A percentile compares a stretch with the other conserved stretches of the same genome.
Conservation (phyloP, 2,329 filamentous ascomycete genomes). For the Sporothrix humicola region DNA sequence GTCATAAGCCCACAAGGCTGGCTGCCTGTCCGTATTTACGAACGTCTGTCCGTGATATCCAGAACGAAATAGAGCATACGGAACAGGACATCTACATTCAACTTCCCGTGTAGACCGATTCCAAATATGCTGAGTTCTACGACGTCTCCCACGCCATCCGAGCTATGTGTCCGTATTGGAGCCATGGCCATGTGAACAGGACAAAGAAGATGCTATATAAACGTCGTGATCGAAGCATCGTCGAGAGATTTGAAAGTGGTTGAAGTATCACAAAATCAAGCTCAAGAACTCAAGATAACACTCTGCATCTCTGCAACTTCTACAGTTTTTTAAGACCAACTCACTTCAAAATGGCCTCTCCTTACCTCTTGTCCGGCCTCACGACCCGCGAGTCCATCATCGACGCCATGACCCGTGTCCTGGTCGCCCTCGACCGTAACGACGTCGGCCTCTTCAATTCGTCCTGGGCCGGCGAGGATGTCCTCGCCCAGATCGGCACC, state of each 20-base stretch:
- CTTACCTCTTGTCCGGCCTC: slow-evolving; percentile 4
- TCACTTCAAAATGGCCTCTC: not conserved
- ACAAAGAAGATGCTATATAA: not conserved
- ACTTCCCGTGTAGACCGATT: not conserved
- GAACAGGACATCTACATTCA: too few species aligned
- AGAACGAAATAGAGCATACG: too few species aligned
- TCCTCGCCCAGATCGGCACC: not conserved
- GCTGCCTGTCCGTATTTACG: too few species aligned
- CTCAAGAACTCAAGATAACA: too few species aligned
- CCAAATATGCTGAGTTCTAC: not conserved
- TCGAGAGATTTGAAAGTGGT: not conserved
- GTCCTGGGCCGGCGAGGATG: slow-evolving; percentile 15
- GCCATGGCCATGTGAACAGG: not conserved
- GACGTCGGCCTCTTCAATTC: slow-evolving; percentile 17
- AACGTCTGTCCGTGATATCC: too few species aligned
- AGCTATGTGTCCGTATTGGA: not conserved
- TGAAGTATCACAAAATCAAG: not conserved
- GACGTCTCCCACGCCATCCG: not conserved
- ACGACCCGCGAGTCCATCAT: slow-evolving; percentile 16
- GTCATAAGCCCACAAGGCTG: too few species aligned
- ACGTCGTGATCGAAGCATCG: not conserved
- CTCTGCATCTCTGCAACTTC: not conserved
- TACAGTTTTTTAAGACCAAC: not conserved
- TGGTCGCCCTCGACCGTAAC: not conserved
- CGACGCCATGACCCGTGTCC: slow-evolving; percentile 22